Percentiles rank a stretch among this genome's conserved stretches.
Conservation (phyloP, 2,329 filamentous ascomycete genomes). For the Clonostachys sp. region DNA sequence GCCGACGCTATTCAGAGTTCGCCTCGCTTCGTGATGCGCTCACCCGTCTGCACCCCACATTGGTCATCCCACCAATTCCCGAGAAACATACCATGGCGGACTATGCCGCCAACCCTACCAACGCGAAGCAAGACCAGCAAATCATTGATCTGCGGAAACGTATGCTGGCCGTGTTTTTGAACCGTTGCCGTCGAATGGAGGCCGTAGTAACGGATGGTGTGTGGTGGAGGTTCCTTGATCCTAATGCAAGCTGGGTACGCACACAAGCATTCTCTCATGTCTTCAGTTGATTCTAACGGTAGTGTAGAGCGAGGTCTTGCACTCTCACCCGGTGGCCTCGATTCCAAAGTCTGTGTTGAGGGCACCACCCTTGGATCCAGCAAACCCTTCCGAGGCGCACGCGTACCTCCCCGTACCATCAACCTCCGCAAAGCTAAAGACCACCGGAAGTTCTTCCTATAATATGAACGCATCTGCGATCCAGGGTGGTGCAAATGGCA, state of each 20-base stretch:
- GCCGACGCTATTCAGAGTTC: constrained; percentile 94
- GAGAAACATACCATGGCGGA: constrained; percentile 99
- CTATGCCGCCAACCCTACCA: constrained; percentile 96
- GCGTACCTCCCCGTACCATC: constrained; percentile 83
- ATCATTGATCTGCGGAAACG: constrained; percentile 96
- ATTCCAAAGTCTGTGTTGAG: constrained; percentile 93
- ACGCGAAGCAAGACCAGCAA: constrained; percentile 93
- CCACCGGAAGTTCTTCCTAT: constrained; percentile 31
- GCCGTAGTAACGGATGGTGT: constrained; percentile 89
- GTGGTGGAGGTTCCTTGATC: constrained; percentile 96
- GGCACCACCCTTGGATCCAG: constrained; percentile 89
- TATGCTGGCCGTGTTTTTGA: constrained; percentile 94
- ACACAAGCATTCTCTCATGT: background rate
- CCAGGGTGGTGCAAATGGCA: constrained; percentile 49
- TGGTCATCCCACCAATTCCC: constrained; percentile 94
- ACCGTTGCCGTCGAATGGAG: constrained; percentile 89
- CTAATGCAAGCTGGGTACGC: constrained; percentile 93
- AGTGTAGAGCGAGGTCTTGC: constrained; percentile 81
- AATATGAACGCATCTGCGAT: constrained; percentile 27
- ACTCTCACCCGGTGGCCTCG: constrained; percentile 83
- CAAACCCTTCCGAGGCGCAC: constrained; percentile 87
- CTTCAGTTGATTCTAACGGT: constrained; percentile 9
- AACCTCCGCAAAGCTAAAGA: constrained; percentile 78
- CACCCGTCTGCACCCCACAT: constrained; percentile 86
- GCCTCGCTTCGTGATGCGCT: constrained; percentile 84